Evolutionary conservation across 805 yeast species (phyloP).

Genomic region (Metschnikowia sp.): DNA sequence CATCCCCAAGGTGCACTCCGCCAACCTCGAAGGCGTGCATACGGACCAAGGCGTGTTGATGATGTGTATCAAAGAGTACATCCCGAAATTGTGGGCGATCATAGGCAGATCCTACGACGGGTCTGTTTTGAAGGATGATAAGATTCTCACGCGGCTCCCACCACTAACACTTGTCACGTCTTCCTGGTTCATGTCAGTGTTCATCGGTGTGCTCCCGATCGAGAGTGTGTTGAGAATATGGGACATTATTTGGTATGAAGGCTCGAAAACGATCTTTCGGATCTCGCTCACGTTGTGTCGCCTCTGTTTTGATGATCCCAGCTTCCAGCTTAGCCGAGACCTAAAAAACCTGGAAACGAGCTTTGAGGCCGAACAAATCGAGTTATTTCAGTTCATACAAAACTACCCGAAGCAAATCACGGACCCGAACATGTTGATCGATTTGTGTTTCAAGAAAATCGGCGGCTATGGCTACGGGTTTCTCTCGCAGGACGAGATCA

Average conservation of each 20-base stretch:
- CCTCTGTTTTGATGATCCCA: slow-evolving; percentile 59
- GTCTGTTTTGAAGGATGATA: slow-evolving; percentile 39
- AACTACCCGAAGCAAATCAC: slow-evolving; percentile 69
- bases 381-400: slow-evolving; percentile 79
- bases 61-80: slow-evolving; percentile 77
- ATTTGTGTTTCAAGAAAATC: slow-evolving; percentile 69
- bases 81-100: slow-evolving; percentile 75
- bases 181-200: slow-evolving; percentile 98
- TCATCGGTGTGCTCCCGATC: slow-evolving; percentile 84
- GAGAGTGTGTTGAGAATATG: slow-evolving; percentile 86
- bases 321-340: slow-evolving; percentile 34
- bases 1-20: slow-evolving; percentile 88
- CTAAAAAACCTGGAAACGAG: slow-evolving; percentile 15
- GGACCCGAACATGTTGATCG: slow-evolving; percentile 68
- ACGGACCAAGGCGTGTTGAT: slow-evolving; percentile 92
- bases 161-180: slow-evolving; percentile 92
- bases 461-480: slow-evolving; percentile 65
- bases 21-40: slow-evolving; percentile 88
- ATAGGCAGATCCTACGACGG: slow-evolving; percentile 41
- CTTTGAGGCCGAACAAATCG: slow-evolving; percentile 40
- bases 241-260: slow-evolving; percentile 95
- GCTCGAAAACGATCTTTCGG: slow-evolving; percentile 80
- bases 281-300: slow-evolving; percentile 78
- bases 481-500: slow-evolving; percentile 77
- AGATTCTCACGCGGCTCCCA: slow-evolving; percentile 72